A percentile compares a stretch with the other conserved stretches of the same genome.
These are phyloP conservation scores for Yamadazyma triangularis DNA, from an alignment of 1,139 yeast genomes.

Conservation along the genomic window DNA sequence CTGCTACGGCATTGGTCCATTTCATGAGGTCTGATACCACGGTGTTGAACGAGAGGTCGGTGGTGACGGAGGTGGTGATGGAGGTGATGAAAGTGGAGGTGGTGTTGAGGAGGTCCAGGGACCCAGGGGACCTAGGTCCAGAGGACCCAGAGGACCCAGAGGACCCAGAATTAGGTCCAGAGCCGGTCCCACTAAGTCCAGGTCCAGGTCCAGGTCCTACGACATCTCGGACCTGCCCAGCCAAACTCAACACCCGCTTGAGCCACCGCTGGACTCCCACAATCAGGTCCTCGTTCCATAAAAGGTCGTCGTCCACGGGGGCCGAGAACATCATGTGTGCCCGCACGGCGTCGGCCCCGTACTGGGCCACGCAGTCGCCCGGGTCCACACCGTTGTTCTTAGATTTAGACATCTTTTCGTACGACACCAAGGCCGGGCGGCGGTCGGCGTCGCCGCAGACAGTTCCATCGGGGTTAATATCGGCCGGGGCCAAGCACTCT, in stretches of 20 bases:
- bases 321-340: conserved; percentile 95
- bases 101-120: too few relatives aligned
- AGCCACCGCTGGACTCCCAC: conserved; percentile 88
- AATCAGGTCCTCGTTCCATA: conserved; percentile 89
- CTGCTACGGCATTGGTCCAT: conserved; percentile 52
- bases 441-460: conserved; percentile 42
- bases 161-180: neutral
- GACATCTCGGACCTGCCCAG: conserved; percentile 11
- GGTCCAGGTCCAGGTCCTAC: too few relatives aligned
- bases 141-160: neutral
- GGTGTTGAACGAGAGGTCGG: conserved; percentile 68
- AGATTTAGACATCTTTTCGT: conserved; percentile 94
- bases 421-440: conserved; percentile 51
- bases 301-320: conserved; percentile 73
- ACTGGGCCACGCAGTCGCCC: conserved; percentile 61
- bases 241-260: conserved; percentile 49
- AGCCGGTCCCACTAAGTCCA: too few relatives aligned
- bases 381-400: conserved; percentile 95
- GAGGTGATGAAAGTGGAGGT: too few relatives aligned
- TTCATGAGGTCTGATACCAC: conserved; percentile 90
- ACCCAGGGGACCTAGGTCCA: too few relatives aligned
- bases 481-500: conserved; percentile 72
- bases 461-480: conserved; percentile 42
- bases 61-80: conserved; percentile 64
- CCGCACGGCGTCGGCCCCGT: conserved; percentile 93